Base-by-base conservation (phyloP, 306 rosid genomes). In the Trifolium dubium region DNA sequence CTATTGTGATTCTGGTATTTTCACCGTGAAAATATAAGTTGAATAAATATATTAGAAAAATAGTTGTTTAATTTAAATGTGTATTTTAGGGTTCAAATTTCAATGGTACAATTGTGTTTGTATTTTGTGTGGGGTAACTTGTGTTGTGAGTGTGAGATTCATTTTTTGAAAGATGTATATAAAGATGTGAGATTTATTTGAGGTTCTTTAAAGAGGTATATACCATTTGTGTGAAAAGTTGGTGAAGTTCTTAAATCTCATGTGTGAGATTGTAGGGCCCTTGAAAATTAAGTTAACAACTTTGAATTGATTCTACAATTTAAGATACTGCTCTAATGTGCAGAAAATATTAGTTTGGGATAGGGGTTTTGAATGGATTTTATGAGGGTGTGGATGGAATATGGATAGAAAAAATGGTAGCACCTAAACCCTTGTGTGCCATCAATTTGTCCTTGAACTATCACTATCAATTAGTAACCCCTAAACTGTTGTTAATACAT, bases 351-450 rank as follows among this genome's bases (percentile, higher is more conserved):
- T 44, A 46, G 74, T 39, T 73, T 62, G 64, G 60, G 73, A 34
- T 35, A 29, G 63, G 41, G 72, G 60, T 53, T 60, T 79, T 73
- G 50, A 50, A 40, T 67, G 70, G 30, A 10, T 62, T 43, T 61
- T 23, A 44, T 58, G 15, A 51, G 68, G 68, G 53, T 46, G 50
- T 12, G 50, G 9, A 50, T 50, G 28, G 29, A 37, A 58, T 55
- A 49, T 72, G 67, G 31, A 6, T 29, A 31, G 23, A 28, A 11
- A 44, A 6, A 3, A 40, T 40, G 12, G 44, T 40, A 8, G 44
- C 44, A 10, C 44, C 44, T 40, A 40, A 9, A 40, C 12, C 44
- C 44, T 9, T 8, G 44, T 40, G 3, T 40, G 44, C 44, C 44
- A 40, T 40, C 11, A 40, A 40, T 40, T 8, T 40, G 44, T 40